A percentile compares a stretch with the other conserved stretches of the same genome.
phyloP scores from a whole-genome alignment of 1,139 yeast species.

The Candida sp. region DNA sequence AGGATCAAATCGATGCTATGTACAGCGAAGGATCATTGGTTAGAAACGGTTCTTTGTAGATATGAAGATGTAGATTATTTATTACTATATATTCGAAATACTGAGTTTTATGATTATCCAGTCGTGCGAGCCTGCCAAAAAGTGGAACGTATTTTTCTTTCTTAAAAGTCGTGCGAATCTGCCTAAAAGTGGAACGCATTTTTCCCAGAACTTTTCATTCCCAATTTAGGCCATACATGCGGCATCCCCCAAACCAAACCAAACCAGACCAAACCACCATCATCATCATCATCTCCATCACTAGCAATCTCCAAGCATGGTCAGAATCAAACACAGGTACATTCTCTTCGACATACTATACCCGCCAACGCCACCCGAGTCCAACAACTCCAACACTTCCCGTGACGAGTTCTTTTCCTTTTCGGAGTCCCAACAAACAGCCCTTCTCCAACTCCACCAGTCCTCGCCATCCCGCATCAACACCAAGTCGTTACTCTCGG shows the following conservation, averaged over 20 bases:
- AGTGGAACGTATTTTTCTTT: background rate
- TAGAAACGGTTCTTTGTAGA: conserved; percentile 6
- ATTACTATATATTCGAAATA: background rate
- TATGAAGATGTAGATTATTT: background rate
- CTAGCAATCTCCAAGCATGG: conserved; percentile 52
- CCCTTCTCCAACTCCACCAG: conserved; percentile 51
- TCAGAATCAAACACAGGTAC: conserved; percentile 84
- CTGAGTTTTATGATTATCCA: no score
- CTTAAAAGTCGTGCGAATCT: no score
- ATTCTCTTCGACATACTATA: conserved; percentile 78
- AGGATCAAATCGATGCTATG: conserved; percentile 49
- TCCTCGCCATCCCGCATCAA: conserved; percentile 51
- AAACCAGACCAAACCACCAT: no score
- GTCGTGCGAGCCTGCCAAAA: background rate
- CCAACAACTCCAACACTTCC: conserved; percentile 8
- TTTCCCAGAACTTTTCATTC: no score
- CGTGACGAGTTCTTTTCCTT: conserved; percentile 23
- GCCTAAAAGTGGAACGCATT: no score
- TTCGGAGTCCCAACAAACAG: conserved; percentile 32
- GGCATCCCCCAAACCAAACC: no score
- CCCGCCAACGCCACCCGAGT: conserved; percentile 43
- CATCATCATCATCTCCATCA: no score
- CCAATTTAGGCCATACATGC: no score
- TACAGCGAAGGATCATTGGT: conserved; percentile 60
- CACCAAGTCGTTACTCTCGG: conserved; percentile 50